Conservation (phyloP, 495 filamentous ascomycete genomes). For the Talaromyces liani region DNA sequence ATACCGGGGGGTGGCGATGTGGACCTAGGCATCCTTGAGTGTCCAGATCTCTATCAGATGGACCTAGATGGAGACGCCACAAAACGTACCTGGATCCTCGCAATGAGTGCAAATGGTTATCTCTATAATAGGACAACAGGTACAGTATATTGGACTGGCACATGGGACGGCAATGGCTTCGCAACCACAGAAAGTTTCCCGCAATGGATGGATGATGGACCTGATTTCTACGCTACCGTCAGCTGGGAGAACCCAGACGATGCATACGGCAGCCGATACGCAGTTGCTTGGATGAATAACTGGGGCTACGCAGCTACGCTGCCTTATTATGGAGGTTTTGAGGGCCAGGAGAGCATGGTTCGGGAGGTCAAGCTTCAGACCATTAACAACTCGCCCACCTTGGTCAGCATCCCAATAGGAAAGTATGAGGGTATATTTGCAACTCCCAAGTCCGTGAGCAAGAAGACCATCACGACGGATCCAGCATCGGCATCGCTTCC, state of each 20-base stretch:
- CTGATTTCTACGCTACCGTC: not conserved
- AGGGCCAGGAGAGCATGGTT: not conserved
- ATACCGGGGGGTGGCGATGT: no score
- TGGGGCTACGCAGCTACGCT: constrained; percentile 1
- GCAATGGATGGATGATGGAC: no score
- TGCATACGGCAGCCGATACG: not conserved
- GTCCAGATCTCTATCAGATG: no score
- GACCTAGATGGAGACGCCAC: not conserved
- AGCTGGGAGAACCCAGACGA: constrained; percentile 1
- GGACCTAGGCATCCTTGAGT: no score
- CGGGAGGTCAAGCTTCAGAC: constrained; percentile 2
- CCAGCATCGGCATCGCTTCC: no score
- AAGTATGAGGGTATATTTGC: not conserved
- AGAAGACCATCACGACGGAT: no score
- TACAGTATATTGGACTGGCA: constrained; percentile 3
- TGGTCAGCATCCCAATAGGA: constrained; percentile 4
- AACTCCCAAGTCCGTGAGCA: no score
- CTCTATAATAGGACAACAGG: constrained; percentile 4
- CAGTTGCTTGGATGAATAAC: constrained; percentile 4
- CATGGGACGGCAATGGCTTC: constrained; percentile 3
- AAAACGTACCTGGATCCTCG: constrained; percentile 2
- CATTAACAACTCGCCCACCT: not conserved
- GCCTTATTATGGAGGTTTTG: constrained; percentile 1
- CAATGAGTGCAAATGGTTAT: not conserved
- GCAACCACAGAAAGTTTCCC: not conserved